phyloP scores from a whole-genome alignment of 2,329 filamentous ascomycete genomes.

The Penicillium freii region DNA sequence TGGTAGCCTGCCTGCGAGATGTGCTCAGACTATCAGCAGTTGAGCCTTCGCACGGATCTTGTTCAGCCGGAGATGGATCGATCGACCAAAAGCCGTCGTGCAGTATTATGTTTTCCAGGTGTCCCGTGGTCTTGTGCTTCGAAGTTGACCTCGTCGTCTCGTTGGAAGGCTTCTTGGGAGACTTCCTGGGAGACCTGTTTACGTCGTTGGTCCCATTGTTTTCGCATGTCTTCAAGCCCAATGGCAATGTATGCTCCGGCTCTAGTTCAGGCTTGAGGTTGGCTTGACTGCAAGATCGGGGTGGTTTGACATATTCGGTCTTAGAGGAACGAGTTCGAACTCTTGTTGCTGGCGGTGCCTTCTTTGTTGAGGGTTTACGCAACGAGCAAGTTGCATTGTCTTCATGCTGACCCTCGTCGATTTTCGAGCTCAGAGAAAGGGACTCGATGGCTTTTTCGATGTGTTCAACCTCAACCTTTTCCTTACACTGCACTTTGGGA shows the following conservation, averaged over 20 bases:
- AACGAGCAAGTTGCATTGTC: background rate
- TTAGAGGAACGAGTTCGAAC: background rate
- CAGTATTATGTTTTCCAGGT: conserved; percentile 23
- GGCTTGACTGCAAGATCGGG: background rate
- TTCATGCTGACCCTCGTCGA: background rate
- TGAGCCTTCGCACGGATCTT: conserved; percentile 9
- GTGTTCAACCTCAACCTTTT: conserved; percentile 10
- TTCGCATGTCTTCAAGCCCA: background rate
- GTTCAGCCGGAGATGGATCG: conserved; percentile 9
- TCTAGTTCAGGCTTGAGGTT: background rate
- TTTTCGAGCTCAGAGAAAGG: conserved; percentile 15
- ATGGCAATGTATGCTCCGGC: background rate
- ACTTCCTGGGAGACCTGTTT: background rate
- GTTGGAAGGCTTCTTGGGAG: background rate
- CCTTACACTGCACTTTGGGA: background rate
- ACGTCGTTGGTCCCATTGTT: background rate
- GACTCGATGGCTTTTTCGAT: conserved; percentile 23
- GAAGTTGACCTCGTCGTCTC: background rate
- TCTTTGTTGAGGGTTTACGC: background rate
- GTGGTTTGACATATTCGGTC: background rate
- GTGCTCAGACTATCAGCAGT: conserved; percentile 1
- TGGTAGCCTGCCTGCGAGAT: conserved; percentile 4
- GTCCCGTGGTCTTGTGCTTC: conserved; percentile 2
- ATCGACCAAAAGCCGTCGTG: conserved; percentile 28
- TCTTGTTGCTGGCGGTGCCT: background rate